A percentile compares a stretch with the other conserved stretches of the same genome.
These are phyloP conservation scores for Pueraria montana DNA, from an alignment of 306 rosid genomes.

Conservation along the genomic window DNA sequence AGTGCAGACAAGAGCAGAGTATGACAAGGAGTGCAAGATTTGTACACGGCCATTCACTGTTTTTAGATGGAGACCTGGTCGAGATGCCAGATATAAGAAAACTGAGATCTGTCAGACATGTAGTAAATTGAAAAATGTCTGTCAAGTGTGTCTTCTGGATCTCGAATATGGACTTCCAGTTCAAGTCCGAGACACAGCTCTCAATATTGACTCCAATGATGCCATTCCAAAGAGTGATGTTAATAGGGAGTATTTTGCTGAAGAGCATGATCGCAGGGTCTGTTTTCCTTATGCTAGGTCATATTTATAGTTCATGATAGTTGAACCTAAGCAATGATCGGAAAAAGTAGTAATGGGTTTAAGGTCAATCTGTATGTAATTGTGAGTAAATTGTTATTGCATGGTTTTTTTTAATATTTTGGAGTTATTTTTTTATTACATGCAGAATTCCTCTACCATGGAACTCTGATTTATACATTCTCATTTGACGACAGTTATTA, in stretches of 20 bases:
- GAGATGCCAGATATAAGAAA: conserved; percentile 90
- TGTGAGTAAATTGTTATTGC: background rate
- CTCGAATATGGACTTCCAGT: conserved; percentile 91
- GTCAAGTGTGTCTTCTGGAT: conserved; percentile 96
- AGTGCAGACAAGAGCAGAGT: conserved; percentile 81
- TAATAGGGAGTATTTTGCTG: conserved; percentile 91
- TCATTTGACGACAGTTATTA: background rate
- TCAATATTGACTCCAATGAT: conserved; percentile 78
- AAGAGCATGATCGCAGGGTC: conserved; percentile 95
- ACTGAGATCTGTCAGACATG: conserved; percentile 95
- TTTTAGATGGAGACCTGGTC: conserved; percentile 97
- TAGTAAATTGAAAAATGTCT: conserved; percentile 88
- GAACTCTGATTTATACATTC: background rate
- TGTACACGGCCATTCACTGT: conserved; percentile 96
- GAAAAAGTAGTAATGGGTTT: background rate
- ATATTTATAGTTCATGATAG: background rate
- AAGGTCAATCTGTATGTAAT: background rate
- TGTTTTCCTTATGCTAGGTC: conserved; percentile 23
- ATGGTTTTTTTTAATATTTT: background rate
- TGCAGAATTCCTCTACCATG: background rate
- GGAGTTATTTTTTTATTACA: background rate
- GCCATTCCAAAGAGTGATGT: conserved; percentile 94
- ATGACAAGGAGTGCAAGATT: conserved; percentile 94
- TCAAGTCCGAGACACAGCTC: conserved; percentile 91
- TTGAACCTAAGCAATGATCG: conserved; percentile 7